A percentile compares a stretch with the other conserved stretches of the same genome.
Conservation (phyloP, 2,329 filamentous ascomycete genomes). For the Botrytis medusae region DNA sequence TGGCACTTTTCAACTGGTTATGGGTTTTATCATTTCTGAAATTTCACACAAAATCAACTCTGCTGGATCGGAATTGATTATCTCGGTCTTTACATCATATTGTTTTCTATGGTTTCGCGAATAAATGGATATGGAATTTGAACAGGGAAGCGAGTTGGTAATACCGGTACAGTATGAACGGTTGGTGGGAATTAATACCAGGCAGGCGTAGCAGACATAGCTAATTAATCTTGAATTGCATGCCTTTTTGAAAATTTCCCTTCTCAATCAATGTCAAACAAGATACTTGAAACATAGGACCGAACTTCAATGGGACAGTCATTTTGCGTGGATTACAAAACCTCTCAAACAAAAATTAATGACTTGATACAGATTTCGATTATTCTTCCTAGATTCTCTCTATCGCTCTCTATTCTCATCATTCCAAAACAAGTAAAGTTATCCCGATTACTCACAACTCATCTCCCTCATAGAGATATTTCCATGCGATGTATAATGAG, state of each 20-base stretch:
- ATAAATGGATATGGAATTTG: neutral
- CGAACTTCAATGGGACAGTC: neutral
- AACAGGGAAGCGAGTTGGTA: neutral
- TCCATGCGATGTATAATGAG: neutral
- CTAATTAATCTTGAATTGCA: too few species aligned
- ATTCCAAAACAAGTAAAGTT: too few species aligned
- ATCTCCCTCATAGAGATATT: neutral
- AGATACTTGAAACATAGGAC: neutral
- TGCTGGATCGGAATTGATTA: neutral
- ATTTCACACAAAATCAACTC: neutral
- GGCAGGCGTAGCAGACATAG: too few species aligned
- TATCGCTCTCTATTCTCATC: neutral
- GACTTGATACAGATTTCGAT: accelerated
- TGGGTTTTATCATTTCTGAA: neutral
- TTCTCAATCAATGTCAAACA: neutral
- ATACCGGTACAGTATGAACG: neutral
- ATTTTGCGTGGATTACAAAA: neutral
- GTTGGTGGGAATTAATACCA: neutral
- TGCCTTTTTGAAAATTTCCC: accelerated
- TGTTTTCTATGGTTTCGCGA: accelerated
- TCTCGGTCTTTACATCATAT: neutral
- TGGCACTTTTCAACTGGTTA: neutral
- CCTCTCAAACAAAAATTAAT: neutral
- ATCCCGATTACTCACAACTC: neutral
- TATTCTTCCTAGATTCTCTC: accelerated